Evolutionary conservation across 139 green algal genomes (phyloP), one percentile per base, ranked within the genome.

Genomic region (Chlamydomonas applanata): DNA sequence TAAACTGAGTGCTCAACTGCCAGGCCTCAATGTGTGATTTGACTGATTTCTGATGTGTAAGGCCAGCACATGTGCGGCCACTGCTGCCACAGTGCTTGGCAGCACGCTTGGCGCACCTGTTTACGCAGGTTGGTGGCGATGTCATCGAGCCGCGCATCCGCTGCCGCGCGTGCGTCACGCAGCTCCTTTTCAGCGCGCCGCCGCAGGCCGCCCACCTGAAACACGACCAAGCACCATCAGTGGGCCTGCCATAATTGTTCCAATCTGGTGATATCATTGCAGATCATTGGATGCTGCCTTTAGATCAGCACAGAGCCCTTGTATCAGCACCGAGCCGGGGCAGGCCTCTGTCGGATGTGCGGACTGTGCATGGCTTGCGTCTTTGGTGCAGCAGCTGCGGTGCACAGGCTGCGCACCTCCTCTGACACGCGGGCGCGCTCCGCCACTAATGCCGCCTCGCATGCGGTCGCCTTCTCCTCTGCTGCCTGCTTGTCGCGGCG

Each of bases 401-500:
- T n/a, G n/a, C n/a, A n/a, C n/a, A n/a, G n/a, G n/a, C n/a, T n/a
- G n/a, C 4, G 19, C 44, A 74, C 16, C 16, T 71, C 40, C n/a
- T 76, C 56, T 24, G 71, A 35, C 20, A 34, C 36, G 24, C 62
- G 59, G 44, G 74, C 61, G 53, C 70, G 79, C 57, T 87, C 73
- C 34, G 75, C 24, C 20, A 57, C 40, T 59, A 89, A 74, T n/a
- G 73, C 67, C 1, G 71, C 72, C 57, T 86, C 82, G 19, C 78
- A 74, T 25, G 80, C 73, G 5, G 80, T 78, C 2, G 84, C 86
- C 9, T 73, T 67, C 30, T 78, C 79, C 69, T 93, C 84, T 11
- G 86, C 84, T 0, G 82, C 83, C 59, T 93, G 83, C 73, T 80
- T 85, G 33, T 89, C 88, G 20, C 82, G 71, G 22, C 83, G 74